Evolutionary conservation across 2,329 filamentous ascomycete genomes (phyloP).

Genomic region (Onygenales sp.): DNA sequence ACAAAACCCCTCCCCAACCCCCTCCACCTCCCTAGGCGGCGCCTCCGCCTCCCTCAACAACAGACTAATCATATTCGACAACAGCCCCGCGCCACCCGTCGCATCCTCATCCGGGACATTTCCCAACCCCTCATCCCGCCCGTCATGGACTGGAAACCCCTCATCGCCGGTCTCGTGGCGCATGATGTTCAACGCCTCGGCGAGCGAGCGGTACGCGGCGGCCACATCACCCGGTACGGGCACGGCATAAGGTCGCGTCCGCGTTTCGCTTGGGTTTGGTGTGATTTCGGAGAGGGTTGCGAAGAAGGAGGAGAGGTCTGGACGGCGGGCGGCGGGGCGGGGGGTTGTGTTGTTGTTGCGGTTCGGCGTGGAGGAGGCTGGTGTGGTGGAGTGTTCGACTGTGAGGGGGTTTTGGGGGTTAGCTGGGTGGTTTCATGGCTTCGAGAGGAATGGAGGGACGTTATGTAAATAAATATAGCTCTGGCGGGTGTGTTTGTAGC

Average conservation of each 20-base stretch:
- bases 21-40: conserved; percentile 51
- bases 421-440: conserved; percentile 4
- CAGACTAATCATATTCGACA: conserved; percentile 47
- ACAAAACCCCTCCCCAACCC: conserved; percentile 52
- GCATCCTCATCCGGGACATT: conserved; percentile 17
- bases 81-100: conserved; percentile 27
- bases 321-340: conserved; percentile 39
- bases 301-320: conserved; percentile 58
- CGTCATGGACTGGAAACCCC: conserved; percentile 34
- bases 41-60: conserved; percentile 48
- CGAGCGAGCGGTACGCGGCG: conserved; percentile 50
- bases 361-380: conserved; percentile 17
- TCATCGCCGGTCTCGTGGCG: conserved; percentile 26
- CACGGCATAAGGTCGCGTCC: conserved; percentile 47
- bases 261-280: conserved; percentile 37
- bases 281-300: conserved; percentile 50
- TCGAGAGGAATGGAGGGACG: not conserved
- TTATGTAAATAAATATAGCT: not conserved
- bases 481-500: not conserved
- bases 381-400: conserved; percentile 36
- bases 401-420: not conserved
- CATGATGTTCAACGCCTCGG: conserved; percentile 53
- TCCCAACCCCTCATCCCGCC: conserved; percentile 29
- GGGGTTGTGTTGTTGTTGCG: conserved; percentile 19
- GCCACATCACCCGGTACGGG: conserved; percentile 53